Evolutionary conservation across 2,329 filamentous ascomycete species (phyloP), one percentile per base, ranked within the genome.

Genomic region (Sclerotinia nivalis): DNA sequence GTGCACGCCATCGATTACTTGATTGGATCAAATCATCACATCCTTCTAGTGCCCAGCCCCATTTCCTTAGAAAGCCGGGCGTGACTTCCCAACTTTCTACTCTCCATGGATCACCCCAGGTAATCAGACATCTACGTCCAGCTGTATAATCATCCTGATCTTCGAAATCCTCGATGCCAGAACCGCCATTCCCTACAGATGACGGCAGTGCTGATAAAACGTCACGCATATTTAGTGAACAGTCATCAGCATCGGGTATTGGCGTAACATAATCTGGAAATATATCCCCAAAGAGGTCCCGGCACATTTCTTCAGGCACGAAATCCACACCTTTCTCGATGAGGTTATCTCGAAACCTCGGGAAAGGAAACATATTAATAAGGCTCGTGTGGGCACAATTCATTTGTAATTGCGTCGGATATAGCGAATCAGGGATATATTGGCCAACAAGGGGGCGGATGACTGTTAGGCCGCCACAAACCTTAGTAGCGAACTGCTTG

Each of bases 321-420:
- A 73, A 71, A 13, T 67, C 49, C 13, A 45, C 67, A 31, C 68
- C 71, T 34, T 59, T 70, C 61, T 56, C 66, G 50, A 74, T 73
- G n/a, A 74, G 59, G 64, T 74, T 74, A 61, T 74, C 71, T 69
- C 73, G 69, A 66, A 74, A 70, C n/a, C 61, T 67, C 13, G 71
- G 71, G 52, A 74, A 74, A 59, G 73, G 73, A 55, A 74, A 71
- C 49, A 72, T 69, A 66, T 73, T 58, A 20, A 74, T 72, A 62
- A 68, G 66, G 49, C 52, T 40, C 20, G 71, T 60, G 28, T 74
- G 52, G 28, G 52, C 52, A 31, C 52, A 55, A 28, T 10, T 55
- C 28, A 55, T 55, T 15, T 55, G 52, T 28, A 55, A 55, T 31
- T 55, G 13, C 15, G 52, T 55, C 20, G 52, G 52, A 55, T 55